phyloP scores from a whole-genome alignment of 345 rosid species.

The Gossypium australe region DNA sequence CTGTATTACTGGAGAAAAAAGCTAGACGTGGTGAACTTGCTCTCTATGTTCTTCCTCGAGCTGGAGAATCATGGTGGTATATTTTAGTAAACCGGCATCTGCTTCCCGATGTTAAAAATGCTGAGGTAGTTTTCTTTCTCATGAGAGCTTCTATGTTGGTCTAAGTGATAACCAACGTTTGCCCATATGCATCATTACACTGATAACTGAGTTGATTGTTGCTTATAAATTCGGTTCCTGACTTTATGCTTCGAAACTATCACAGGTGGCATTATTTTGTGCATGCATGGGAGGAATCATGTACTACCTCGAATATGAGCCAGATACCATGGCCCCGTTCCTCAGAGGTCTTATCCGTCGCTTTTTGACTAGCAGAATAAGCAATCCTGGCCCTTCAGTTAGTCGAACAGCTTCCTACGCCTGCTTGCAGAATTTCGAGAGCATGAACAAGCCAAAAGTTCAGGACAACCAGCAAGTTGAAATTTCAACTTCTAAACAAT shows the following conservation, averaged over 20 bases:
- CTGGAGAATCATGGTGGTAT: conserved; percentile 96
- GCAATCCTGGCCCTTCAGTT: conserved; percentile 59
- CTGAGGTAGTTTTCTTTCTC: conserved; percentile 56
- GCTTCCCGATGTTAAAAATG: conserved; percentile 79
- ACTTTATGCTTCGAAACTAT: conserved; percentile 4
- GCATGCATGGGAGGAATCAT: conserved; percentile 99
- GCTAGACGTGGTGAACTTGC: conserved; percentile 94
- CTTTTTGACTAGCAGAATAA: conserved; percentile 90
- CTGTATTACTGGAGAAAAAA: conserved; percentile 89
- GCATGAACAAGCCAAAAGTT: conserved; percentile 48
- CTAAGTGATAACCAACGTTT: not conserved
- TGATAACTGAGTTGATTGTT: not conserved
- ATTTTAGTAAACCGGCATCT: conserved; percentile 79
- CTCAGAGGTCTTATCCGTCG: conserved; percentile 87
- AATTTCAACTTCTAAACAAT: conserved; percentile 48
- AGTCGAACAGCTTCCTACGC: conserved; percentile 58
- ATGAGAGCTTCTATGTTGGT: not conserved
- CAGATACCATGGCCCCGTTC: conserved; percentile 94
- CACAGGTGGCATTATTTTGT: conserved; percentile 89
- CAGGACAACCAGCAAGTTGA: conserved; percentile 47
- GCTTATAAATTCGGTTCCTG: not conserved
- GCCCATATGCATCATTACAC: not conserved
- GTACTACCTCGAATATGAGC: conserved; percentile 93
- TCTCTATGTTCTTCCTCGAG: conserved; percentile 92
- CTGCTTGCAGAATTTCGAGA: conserved; percentile 62